Evolutionary conservation across 108 stramenopile species (phyloP), one percentile per base, ranked within the genome.

Genomic region (Skeletonema menzelii): DNA sequence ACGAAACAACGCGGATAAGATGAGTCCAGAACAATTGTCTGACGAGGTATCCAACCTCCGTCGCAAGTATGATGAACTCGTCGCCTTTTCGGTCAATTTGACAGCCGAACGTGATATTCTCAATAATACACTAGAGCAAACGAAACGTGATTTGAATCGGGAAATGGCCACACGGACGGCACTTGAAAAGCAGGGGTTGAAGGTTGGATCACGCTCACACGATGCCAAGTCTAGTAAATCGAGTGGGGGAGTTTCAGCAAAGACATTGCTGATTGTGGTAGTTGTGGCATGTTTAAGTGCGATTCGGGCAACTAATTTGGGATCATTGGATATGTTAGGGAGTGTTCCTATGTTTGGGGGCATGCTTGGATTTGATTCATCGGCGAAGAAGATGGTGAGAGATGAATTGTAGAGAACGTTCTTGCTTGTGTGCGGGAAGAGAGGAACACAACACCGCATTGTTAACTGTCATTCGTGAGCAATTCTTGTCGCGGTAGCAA

Each of bases 51-150:
- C 83, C 19, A 82, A 79, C 34, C 76, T 97, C 59, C 89, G 95
- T 27, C 87, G 92, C 56, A 96, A 97, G 76, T 97, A 97, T 64
- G 94, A 97, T 70, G 97, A 97, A 65, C 84, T 97, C 37, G 94
- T 97, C 13, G 76, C 85, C 31, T 97, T 96, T 74, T 90, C 87
- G 38, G 95, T 97, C 26, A 95, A 95, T 56, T 75, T 97, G 75
- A 97, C 97, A 13, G 95, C 95, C 12, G 95, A 97, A 65, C 84
- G 97, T 26, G 97, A 97, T 73, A 90, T 94, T 80, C 88, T 96
- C 71, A 94, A 91, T 79, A 96, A 96, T 61, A 91, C 92, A 31
- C 75, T 96, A 47, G 95, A 96, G 59, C 95, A 96, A 69, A 92
- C 95, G 34, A 93, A 92, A 68, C 79, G 95, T 59, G 95, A 96